These are phyloP conservation scores for Penicillium sp. DNA, from an alignment of 2,329 filamentous ascomycete genomes.

Conservation along the genomic window DNA sequence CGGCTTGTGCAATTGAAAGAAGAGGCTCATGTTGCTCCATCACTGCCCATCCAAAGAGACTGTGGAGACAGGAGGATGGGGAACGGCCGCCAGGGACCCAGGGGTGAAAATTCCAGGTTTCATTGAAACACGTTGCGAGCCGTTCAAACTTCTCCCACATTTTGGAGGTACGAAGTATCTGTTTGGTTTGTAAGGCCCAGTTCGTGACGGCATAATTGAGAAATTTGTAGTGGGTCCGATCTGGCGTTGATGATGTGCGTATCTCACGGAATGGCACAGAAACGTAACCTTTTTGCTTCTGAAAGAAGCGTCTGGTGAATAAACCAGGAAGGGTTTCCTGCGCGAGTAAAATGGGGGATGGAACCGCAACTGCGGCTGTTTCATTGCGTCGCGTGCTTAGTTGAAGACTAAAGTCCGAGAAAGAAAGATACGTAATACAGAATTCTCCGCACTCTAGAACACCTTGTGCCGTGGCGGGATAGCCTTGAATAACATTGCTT, in stretches of 20 bases:
- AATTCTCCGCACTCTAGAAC: conserved; percentile 24
- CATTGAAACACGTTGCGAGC: conserved; percentile 21
- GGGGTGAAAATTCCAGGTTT: conserved; percentile 29
- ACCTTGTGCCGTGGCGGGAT: conserved; percentile 10
- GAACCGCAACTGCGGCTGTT: background rate
- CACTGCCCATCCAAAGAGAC: conserved; percentile 27
- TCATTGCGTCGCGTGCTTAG: conserved; percentile 6
- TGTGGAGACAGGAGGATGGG: conserved; percentile 18
- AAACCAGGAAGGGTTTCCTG: too few species aligned
- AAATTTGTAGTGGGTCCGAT: conserved; percentile 19
- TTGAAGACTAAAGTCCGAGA: conserved; percentile 24
- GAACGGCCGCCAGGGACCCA: conserved; percentile 24
- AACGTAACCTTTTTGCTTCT: background rate
- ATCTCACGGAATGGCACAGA: conserved; percentile 5
- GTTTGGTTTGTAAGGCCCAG: conserved; percentile 23
- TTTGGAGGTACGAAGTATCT: conserved; percentile 7
- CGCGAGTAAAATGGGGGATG: background rate
- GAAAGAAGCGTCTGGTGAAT: background rate
- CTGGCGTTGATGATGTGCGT: conserved; percentile 5
- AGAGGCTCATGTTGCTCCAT: conserved; percentile 24
- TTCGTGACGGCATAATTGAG: conserved; percentile 19
- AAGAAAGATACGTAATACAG: conserved; percentile 26
- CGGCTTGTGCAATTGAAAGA: conserved; percentile 8
- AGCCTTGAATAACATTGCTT: conserved; percentile 5
- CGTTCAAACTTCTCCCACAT: conserved; percentile 20